phyloP scores from a whole-genome alignment of 2,329 filamentous ascomycete genomes.

The Xylaria sp. region DNA sequence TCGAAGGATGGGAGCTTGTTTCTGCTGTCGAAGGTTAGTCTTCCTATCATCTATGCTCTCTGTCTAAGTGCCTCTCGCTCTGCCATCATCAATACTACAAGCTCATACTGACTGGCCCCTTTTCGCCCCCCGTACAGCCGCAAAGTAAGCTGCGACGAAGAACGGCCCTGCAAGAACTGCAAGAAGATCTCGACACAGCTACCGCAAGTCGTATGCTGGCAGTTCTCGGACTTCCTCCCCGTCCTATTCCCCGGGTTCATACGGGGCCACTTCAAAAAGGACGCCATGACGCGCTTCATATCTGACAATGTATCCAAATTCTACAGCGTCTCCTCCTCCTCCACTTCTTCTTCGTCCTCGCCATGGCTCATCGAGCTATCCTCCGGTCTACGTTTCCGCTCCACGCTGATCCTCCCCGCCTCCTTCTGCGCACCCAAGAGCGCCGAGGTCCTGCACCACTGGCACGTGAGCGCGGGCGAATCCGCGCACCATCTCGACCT shows the following conservation, averaged over 20 bases:
- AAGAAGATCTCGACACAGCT: constrained; percentile 56
- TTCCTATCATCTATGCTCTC: neutral
- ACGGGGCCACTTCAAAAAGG: constrained; percentile 56
- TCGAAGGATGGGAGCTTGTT: constrained; percentile 60
- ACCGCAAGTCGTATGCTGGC: constrained; percentile 64
- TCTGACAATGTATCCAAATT: constrained; percentile 50
- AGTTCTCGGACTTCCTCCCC: constrained; percentile 60
- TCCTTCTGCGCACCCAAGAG: constrained; percentile 59
- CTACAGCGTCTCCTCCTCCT: constrained; percentile 2
- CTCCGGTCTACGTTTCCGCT: constrained; percentile 52
- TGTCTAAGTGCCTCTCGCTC: neutral
- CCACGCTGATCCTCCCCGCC: constrained; percentile 54
- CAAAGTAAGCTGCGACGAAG: constrained; percentile 63
- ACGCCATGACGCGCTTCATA: constrained; percentile 56
- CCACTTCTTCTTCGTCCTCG: constrained; percentile 37
- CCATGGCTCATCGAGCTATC: constrained; percentile 55
- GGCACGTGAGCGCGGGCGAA: constrained; percentile 51
- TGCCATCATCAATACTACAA: neutral
- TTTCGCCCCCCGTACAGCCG: constrained; percentile 44
- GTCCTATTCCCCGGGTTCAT: constrained; percentile 60
- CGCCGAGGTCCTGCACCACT: constrained; percentile 56
- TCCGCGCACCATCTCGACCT: constrained; percentile 49
- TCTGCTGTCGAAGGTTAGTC: constrained; percentile 56
- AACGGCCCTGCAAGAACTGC: constrained; percentile 63
- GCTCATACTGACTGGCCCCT: neutral